phyloP scores from a whole-genome alignment of 768 basidiomycete species.

The Termitomyces sp. region DNA sequence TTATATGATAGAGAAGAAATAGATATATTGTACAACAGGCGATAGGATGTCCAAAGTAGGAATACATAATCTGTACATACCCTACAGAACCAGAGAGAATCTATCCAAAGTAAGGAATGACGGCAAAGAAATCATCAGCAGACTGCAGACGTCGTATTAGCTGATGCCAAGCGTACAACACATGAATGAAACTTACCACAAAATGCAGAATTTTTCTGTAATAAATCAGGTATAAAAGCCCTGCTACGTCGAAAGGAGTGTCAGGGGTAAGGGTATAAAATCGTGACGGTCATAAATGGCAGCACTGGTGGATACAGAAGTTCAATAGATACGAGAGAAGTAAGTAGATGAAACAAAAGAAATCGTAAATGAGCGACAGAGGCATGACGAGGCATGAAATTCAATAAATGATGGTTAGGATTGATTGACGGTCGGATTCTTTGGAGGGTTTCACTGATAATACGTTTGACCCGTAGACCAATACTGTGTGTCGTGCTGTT shows the following conservation, averaged over 20 bases:
- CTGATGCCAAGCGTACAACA: background rate
- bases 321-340: background rate
- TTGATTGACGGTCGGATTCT: background rate
- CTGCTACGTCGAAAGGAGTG: background rate
- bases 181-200: background rate
- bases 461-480: slow-evolving; percentile 9
- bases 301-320: background rate
- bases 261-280: slow-evolving; percentile 9
- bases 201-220: background rate
- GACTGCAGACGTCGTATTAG: background rate
- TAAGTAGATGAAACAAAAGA: background rate
- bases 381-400: background rate
- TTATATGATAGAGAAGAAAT: background rate
- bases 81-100: background rate
- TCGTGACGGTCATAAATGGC: slow-evolving; percentile 8
- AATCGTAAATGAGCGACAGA: background rate
- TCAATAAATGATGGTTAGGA: background rate
- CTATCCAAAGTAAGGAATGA: background rate
- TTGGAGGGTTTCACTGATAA: background rate
- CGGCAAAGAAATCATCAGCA: background rate
- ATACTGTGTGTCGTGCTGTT: slow-evolving; percentile 8
- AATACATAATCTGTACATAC: background rate
- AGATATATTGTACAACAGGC: background rate
- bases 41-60: background rate
- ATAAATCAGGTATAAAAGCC: slow-evolving; percentile 15